These are phyloP conservation scores for Endocarpon pusillum DNA, from an alignment of 495 filamentous ascomycete species.

Conservation along the genomic window DNA sequence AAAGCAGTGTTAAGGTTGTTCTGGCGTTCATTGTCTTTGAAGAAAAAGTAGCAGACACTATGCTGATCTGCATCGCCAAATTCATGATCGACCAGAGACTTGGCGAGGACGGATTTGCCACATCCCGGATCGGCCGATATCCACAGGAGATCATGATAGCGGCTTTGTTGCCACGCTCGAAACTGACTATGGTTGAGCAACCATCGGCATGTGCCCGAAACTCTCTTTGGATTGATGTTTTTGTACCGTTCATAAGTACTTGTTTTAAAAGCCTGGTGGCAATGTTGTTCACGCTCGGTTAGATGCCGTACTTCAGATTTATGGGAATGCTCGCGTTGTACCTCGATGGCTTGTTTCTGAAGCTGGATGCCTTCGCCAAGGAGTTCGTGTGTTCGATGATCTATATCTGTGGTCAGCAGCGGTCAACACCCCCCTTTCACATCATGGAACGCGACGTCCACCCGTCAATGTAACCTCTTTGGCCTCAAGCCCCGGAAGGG, in stretches of 20 bases:
- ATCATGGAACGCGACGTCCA: too few species aligned
- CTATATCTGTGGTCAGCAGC: too few species aligned
- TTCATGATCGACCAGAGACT: slow-evolving; percentile 17
- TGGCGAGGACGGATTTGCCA: slow-evolving; percentile 27
- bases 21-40: slow-evolving; percentile 24
- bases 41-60: slow-evolving; percentile 28
- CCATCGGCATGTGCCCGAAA: slow-evolving; percentile 9
- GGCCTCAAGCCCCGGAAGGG: too few species aligned
- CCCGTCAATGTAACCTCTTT: too few species aligned
- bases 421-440: too few species aligned
- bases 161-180: slow-evolving; percentile 13
- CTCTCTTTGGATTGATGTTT: slow-evolving; percentile 13
- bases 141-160: slow-evolving; percentile 20
- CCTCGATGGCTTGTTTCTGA: too few species aligned
- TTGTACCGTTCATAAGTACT: slow-evolving; percentile 15
- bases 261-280: slow-evolving; percentile 15
- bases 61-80: slow-evolving; percentile 2
- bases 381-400: too few species aligned
- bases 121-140: slow-evolving; percentile 29
- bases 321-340: neutral
- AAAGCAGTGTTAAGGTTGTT: slow-evolving; percentile 16
- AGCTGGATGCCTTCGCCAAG: too few species aligned
- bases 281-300: slow-evolving; percentile 12
- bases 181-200: slow-evolving; percentile 17
- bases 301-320: slow-evolving; percentile 1